Conservation (phyloP, 2,329 filamentous ascomycete species). For the Fusarium pseudocircinatum region DNA sequence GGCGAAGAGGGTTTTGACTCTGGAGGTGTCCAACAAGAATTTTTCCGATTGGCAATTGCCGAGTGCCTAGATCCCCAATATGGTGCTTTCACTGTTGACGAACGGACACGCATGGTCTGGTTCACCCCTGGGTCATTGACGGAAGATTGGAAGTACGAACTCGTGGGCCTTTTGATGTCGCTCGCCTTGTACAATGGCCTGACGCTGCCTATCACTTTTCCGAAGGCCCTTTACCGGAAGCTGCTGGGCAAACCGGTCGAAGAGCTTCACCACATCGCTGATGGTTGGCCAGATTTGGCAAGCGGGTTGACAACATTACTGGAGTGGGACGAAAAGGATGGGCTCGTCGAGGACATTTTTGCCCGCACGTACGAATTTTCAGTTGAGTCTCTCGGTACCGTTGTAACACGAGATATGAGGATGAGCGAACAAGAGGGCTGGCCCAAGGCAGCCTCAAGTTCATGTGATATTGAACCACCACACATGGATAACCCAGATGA, state of each 20-base stretch:
- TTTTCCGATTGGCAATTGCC: constrained; percentile 85
- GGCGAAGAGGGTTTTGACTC: constrained; percentile 93
- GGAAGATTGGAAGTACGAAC: constrained; percentile 88
- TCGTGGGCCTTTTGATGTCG: constrained; percentile 87
- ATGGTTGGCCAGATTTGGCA: constrained; percentile 87
- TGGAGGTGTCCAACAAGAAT: constrained; percentile 95
- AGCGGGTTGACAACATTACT: constrained; percentile 78
- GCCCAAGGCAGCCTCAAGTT: constrained; percentile 60
- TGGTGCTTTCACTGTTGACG: constrained; percentile 83
- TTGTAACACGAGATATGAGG: constrained; percentile 67
- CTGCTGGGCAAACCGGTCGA: constrained; percentile 76
- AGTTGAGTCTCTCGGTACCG: constrained; percentile 64
- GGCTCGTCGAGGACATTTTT: constrained; percentile 83
- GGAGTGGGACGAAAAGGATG: constrained; percentile 79
- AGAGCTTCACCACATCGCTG: constrained; percentile 78
- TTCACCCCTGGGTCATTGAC: constrained; percentile 86
- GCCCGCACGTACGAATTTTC: constrained; percentile 89
- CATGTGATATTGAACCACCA: constrained; percentile 35
- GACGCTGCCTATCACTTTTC: constrained; percentile 90
- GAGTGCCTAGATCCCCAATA: constrained; percentile 82
- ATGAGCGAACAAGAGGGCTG: constrained; percentile 52
- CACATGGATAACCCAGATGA: constrained; percentile 55
- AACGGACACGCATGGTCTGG: constrained; percentile 82
- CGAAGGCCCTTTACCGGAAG: constrained; percentile 83
- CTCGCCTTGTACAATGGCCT: constrained; percentile 93